phyloP scores from a whole-genome alignment of 1,284 basidiomycete genomes.

The Tilletiopsis washingtonensis region DNA sequence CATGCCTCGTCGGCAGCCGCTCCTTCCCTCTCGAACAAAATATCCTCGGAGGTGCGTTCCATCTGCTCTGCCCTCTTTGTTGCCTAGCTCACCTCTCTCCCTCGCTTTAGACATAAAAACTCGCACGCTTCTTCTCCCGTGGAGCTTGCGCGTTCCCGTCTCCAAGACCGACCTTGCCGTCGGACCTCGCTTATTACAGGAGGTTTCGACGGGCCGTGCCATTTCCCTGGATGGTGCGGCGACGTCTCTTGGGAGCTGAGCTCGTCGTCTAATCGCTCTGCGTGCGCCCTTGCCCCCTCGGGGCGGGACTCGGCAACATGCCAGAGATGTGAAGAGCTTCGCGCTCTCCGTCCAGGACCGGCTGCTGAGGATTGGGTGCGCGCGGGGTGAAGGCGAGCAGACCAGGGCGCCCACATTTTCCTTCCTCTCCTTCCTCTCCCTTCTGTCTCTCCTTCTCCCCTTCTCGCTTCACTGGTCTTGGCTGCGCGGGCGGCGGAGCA shows the following conservation, averaged over 20 bases:
- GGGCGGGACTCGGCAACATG: constrained; percentile 17
- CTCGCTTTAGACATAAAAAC: constrained; percentile 25
- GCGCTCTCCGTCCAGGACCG: not conserved
- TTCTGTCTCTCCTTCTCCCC: too few relatives aligned
- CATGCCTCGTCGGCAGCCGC: too few relatives aligned
- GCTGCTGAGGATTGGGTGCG: not conserved
- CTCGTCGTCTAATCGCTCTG: constrained; percentile 11
- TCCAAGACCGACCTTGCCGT: constrained; percentile 22
- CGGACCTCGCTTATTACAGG: not conserved
- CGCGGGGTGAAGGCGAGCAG: constrained; percentile 18
- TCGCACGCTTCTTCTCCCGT: constrained; percentile 10
- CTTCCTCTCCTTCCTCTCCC: not conserved
- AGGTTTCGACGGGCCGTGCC: not conserved
- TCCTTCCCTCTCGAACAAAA: constrained; percentile 28
- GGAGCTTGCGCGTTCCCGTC: constrained; percentile 34
- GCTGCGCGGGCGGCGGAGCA: too few relatives aligned
- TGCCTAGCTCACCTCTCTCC: not conserved
- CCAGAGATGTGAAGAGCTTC: not conserved
- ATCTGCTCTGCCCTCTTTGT: not conserved
- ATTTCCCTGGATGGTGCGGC: constrained; percentile 14
- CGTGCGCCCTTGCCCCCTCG: not conserved
- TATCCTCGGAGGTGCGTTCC: constrained; percentile 26
- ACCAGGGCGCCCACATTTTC: constrained; percentile 15
- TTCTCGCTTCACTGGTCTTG: too few relatives aligned
- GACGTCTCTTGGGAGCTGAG: constrained; percentile 12